These are phyloP conservation scores for Fraxinus nigra DNA, from an alignment of 305 asterid genomes.

Conservation along the genomic window DNA sequence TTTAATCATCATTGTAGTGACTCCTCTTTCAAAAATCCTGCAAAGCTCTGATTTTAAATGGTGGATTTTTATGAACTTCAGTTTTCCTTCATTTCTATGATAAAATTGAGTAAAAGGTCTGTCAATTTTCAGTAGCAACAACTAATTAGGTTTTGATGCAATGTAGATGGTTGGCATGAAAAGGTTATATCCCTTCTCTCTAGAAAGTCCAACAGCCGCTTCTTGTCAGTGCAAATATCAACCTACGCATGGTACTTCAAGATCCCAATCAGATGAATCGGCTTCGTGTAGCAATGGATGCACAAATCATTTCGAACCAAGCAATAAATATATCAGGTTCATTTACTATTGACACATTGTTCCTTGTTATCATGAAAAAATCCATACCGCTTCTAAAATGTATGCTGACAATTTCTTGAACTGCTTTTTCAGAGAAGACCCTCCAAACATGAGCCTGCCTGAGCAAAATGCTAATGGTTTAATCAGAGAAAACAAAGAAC, in stretches of 20 bases:
- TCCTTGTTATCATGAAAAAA: background rate
- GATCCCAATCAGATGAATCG: constrained; percentile 44
- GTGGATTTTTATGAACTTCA: background rate
- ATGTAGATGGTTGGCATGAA: constrained; percentile 62
- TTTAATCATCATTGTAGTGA: background rate
- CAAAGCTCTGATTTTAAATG: background rate
- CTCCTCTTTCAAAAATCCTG: background rate
- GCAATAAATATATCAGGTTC: constrained; percentile 47
- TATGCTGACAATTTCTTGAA: constrained; percentile 17
- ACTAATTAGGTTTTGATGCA: constrained; percentile 28
- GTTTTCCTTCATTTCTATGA: background rate
- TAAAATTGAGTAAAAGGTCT: background rate
- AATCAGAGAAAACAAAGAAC: constrained; percentile 27
- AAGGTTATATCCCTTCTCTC: constrained; percentile 67
- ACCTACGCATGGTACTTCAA: constrained; percentile 27
- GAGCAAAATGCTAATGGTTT: constrained; percentile 27
- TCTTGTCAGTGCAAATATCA: constrained; percentile 41
- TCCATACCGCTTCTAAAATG: constrained; percentile 3
- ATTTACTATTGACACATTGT: background rate
- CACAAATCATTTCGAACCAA: constrained; percentile 35
- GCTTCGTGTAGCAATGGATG: constrained; percentile 45
- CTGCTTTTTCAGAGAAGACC: constrained; percentile 44
- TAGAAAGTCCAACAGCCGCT: constrained; percentile 43
- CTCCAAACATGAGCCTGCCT: constrained; percentile 36
- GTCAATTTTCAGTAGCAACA: background rate